Percentiles rank a stretch among this genome's conserved stretches.
These are phyloP conservation scores for Phylloporus rhodoxanthus DNA, from an alignment of 768 basidiomycete genomes.

Conservation along the genomic window DNA sequence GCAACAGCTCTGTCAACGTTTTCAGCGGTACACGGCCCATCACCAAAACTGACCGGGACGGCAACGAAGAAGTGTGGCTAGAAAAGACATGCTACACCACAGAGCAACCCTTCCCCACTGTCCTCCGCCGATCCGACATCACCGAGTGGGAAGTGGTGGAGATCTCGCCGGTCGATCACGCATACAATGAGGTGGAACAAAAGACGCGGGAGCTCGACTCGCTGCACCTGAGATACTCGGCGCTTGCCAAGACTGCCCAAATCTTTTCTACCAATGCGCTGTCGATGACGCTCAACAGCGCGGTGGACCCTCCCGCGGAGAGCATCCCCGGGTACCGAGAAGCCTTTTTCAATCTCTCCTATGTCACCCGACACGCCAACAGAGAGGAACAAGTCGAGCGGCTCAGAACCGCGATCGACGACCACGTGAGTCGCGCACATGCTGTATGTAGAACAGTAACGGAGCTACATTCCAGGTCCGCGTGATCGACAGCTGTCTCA, in stretches of 20 bases:
- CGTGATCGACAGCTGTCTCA: constrained; percentile 77
- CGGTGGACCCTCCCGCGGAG: constrained; percentile 76
- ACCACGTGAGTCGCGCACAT: constrained; percentile 50
- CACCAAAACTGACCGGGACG: constrained; percentile 57
- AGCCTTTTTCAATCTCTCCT: constrained; percentile 68
- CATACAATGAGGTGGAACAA: constrained; percentile 72
- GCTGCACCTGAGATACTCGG: constrained; percentile 64
- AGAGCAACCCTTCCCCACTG: constrained; percentile 86
- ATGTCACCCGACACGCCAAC: constrained; percentile 62
- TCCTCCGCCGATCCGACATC: constrained; percentile 85
- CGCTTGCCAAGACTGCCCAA: constrained; percentile 72
- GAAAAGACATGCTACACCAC: constrained; percentile 87
- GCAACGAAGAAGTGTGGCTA: constrained; percentile 71
- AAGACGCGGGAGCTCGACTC: constrained; percentile 74
- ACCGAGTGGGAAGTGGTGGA: constrained; percentile 63
- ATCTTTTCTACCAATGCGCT: constrained; percentile 71
- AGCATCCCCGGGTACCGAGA: constrained; percentile 74
- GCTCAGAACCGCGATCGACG: constrained; percentile 69
- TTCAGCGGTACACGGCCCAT: constrained; percentile 76
- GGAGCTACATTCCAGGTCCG: constrained; percentile 45
- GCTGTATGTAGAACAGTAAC: background rate
- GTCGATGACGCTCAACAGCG: constrained; percentile 81
- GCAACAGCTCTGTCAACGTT: constrained; percentile 64
- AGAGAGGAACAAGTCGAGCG: constrained; percentile 66
- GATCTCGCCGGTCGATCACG: constrained; percentile 81